A percentile compares a stretch with the other conserved stretches of the same genome.
These are phyloP conservation scores for Jamesozyma piceae DNA, from an alignment of 805 yeast genomes.

Conservation along the genomic window DNA sequence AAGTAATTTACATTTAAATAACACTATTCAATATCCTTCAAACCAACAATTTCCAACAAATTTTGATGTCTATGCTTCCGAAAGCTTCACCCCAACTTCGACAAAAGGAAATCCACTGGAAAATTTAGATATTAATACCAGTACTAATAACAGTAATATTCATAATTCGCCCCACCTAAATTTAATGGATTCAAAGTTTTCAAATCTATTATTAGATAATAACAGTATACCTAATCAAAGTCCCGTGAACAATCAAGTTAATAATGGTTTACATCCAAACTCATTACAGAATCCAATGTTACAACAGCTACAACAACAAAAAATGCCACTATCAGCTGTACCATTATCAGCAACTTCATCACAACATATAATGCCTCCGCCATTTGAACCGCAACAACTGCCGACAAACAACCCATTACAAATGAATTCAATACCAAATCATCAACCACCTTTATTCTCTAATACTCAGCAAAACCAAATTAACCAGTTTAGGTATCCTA, in stretches of 20 bases:
- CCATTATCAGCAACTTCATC: not conserved
- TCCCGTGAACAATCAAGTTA: not conserved
- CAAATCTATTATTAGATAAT: not conserved
- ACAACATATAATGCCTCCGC: not conserved
- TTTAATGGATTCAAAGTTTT: not conserved
- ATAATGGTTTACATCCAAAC: not conserved
- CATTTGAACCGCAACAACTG: not conserved
- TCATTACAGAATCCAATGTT: not conserved
- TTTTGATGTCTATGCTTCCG: constrained; percentile 27
- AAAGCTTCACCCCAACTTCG: constrained; percentile 23
- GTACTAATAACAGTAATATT: not conserved
- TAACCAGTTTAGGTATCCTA: constrained; percentile 21
- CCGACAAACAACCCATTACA: not conserved
- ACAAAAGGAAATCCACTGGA: constrained; percentile 14
- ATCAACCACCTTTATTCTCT: not conserved
- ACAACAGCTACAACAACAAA: not conserved
- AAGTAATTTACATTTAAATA: not conserved
- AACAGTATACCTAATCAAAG: not conserved
- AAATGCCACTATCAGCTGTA: not conserved
- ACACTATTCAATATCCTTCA: not conserved
- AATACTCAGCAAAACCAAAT: not conserved
- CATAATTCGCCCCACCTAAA: not conserved
- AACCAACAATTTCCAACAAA: constrained; percentile 13
- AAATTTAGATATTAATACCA: not conserved
- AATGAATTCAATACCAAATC: not conserved